These are phyloP conservation scores for Pseudocercospora crystallina DNA, from an alignment of 2,329 filamentous ascomycete species.

Conservation along the genomic window DNA sequence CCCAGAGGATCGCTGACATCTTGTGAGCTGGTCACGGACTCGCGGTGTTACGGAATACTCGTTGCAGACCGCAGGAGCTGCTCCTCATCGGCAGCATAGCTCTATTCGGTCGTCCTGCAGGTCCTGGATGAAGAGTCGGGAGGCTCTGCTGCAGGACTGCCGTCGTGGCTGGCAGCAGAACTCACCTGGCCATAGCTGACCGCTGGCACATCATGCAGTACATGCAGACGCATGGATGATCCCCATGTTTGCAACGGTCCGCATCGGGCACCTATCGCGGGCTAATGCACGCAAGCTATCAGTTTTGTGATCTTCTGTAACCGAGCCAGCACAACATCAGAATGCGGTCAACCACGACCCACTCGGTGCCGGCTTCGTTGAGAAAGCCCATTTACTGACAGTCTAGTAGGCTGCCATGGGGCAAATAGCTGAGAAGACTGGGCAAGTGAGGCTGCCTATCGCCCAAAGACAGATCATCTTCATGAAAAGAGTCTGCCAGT, in stretches of 20 bases:
- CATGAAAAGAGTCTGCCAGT: constrained; percentile 17
- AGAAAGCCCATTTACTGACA: constrained; percentile 3
- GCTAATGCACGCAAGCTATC: constrained; percentile 26
- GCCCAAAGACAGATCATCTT: constrained; percentile 17
- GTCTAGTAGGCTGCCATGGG: not conserved
- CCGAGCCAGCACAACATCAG: constrained; percentile 20
- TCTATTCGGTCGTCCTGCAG: constrained; percentile 2
- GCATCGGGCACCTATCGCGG: constrained; percentile 24
- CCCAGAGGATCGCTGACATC: no score
- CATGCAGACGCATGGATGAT: constrained; percentile 20
- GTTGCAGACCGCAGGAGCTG: no score
- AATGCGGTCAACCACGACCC: constrained; percentile 23
- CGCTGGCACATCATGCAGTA: constrained; percentile 15
- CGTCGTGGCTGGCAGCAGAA: constrained; percentile 9
- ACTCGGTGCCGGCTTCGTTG: constrained; percentile 11
- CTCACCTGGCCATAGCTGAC: constrained; percentile 4
- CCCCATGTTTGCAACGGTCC: constrained; percentile 25
- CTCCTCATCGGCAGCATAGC: no score
- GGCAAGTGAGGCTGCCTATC: constrained; percentile 6
- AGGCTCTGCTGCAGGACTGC: constrained; percentile 1
- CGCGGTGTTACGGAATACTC: no score
- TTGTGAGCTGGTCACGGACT: no score
- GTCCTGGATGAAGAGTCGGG: constrained; percentile 4
- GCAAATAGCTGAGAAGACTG: constrained; percentile 13
- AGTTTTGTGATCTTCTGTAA: constrained; percentile 21